Evolutionary conservation across 352 stramenopile species (phyloP).

Genomic region (Phytophthora citrophthora): DNA sequence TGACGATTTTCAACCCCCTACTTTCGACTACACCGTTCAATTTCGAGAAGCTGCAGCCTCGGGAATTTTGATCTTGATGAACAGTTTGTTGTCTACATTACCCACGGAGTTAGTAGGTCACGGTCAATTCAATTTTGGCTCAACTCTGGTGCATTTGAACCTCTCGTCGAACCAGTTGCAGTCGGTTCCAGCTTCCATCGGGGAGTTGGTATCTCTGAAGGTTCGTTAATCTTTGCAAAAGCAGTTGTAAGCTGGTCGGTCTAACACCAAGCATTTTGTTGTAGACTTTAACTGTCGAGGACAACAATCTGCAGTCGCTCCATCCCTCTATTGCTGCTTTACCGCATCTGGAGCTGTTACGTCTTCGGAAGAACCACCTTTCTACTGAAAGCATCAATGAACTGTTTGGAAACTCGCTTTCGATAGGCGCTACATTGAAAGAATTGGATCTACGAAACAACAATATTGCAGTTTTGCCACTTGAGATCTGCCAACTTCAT

Average conservation of each 20-base stretch:
- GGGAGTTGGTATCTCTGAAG: constrained; percentile 52
- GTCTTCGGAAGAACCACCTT: constrained; percentile 79
- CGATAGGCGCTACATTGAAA: constrained; percentile 42
- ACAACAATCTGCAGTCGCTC: constrained; percentile 65
- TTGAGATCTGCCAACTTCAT: constrained; percentile 39
- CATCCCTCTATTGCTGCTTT: constrained; percentile 50
- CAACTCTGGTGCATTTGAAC: constrained; percentile 67
- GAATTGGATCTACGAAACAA: constrained; percentile 86
- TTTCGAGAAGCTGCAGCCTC: constrained; percentile 71
- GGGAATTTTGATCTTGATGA: constrained; percentile 55
- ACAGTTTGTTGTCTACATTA: constrained; percentile 35
- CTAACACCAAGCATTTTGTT: constrained; percentile 10
- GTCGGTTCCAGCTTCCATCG: constrained; percentile 49
- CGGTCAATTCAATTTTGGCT: constrained; percentile 47
- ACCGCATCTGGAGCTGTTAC: constrained; percentile 60
- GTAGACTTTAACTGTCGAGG: constrained; percentile 73
- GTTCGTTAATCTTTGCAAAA: constrained; percentile 19
- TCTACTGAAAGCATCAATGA: constrained; percentile 48
- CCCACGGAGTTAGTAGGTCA: constrained; percentile 34
- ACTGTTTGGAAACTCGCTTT: constrained; percentile 37
- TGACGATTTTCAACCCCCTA: constrained; percentile 11
- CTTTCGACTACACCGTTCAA: constrained; percentile 30
- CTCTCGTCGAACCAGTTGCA: constrained; percentile 72
- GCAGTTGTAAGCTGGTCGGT: neutral
- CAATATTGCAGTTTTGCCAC: constrained; percentile 46